Evolutionary conservation across 768 basidiomycete genomes (phyloP).

Genomic region (Pilatotrama ljubarskyi): DNA sequence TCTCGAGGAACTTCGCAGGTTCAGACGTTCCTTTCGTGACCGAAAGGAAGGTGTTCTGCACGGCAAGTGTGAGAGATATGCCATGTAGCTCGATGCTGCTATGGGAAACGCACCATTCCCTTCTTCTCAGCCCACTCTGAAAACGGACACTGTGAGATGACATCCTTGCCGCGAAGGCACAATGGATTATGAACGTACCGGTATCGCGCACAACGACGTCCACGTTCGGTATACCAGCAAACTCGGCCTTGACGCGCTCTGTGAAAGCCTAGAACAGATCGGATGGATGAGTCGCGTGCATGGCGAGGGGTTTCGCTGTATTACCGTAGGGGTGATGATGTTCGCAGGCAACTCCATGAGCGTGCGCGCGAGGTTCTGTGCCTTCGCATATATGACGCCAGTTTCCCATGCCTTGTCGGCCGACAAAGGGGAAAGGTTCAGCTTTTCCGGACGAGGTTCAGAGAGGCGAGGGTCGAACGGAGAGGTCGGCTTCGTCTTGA

Average conservation of each 20-base stretch:
- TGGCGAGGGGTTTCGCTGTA: constrained; percentile 7
- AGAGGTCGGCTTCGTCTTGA: constrained; percentile 74
- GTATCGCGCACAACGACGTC: constrained; percentile 72
- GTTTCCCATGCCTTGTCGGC: constrained; percentile 65
- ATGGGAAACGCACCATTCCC: constrained; percentile 60
- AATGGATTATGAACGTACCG: constrained; percentile 41
- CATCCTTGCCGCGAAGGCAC: neutral
- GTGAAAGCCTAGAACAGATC: constrained; percentile 53
- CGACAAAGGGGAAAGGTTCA: constrained; percentile 46
- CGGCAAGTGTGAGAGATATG: neutral
- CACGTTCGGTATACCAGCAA: constrained; percentile 65
- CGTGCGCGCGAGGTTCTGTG: constrained; percentile 83
- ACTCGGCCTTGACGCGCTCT: constrained; percentile 67
- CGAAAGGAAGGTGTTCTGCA: constrained; percentile 71
- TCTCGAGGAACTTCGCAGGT: constrained; percentile 85
- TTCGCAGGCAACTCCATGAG: constrained; percentile 86
- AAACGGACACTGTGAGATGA: neutral
- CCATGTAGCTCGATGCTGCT: neutral
- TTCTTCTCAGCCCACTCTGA: constrained; percentile 81
- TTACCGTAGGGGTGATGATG: constrained; percentile 79
- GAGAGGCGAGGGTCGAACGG: constrained; percentile 61
- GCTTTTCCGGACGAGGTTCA: constrained; percentile 50
- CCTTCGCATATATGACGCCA: constrained; percentile 70
- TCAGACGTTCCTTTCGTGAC: constrained; percentile 81
- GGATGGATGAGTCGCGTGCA: neutral